Percentiles rank a stretch among this genome's conserved stretches.
These are phyloP conservation scores for Quercus ilex DNA, from an alignment of 306 rosid genomes.

Conservation along the genomic window DNA sequence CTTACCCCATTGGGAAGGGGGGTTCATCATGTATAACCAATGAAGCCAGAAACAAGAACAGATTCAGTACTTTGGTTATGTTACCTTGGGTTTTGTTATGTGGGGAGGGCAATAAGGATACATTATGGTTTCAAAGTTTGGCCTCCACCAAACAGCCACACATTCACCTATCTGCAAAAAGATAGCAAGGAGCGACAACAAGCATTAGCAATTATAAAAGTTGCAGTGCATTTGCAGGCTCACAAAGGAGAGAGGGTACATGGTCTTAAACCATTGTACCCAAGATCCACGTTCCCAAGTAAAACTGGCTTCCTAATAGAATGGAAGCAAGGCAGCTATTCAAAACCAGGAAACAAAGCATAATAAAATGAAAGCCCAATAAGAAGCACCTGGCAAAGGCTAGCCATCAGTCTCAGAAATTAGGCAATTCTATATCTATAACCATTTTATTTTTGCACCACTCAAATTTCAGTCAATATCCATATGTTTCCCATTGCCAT, in stretches of 20 bases:
- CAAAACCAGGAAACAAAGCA: background rate
- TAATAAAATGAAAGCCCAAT: background rate
- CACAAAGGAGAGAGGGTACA: background rate
- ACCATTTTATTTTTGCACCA: background rate
- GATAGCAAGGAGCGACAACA: slow-evolving; percentile 1
- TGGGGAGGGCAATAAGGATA: slow-evolving; percentile 99
- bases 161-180: slow-evolving; percentile 89
- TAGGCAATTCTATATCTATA: background rate
- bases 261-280: background rate
- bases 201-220: slow-evolving; percentile 4
- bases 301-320: background rate
- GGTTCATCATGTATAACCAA: background rate
- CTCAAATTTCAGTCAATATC: background rate
- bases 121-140: slow-evolving; percentile 96
- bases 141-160: slow-evolving; percentile 99
- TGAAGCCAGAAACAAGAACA: slow-evolving; percentile 6
- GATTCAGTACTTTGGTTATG: background rate
- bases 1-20: background rate
- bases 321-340: background rate
- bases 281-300: background rate
- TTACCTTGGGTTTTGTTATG: slow-evolving; percentile 95
- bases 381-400: background rate
- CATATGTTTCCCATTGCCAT: background rate
- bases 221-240: background rate
- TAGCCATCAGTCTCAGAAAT: background rate